phyloP scores from a whole-genome alignment of 164 flowering plant species.

The Stephania japonica region DNA sequence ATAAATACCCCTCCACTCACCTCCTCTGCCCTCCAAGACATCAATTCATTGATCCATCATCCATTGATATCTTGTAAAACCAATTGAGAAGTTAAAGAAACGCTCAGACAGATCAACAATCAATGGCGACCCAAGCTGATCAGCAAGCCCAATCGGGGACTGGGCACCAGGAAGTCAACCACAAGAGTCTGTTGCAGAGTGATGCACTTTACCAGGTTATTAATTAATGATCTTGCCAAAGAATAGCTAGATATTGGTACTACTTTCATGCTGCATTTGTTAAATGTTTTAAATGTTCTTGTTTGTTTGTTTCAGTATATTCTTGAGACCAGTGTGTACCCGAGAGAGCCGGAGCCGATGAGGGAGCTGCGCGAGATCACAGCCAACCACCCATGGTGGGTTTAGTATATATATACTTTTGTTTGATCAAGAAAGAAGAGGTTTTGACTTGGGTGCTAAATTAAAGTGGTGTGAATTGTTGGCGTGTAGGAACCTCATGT shows the following conservation, averaged over 20 bases:
- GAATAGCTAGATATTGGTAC: too few species aligned
- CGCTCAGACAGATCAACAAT: neutral
- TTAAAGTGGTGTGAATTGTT: too few species aligned
- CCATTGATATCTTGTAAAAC: neutral
- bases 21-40: neutral
- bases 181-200: slow-evolving; percentile 86
- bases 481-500: slow-evolving; percentile 52
- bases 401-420: neutral
- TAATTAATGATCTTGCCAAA: neutral
- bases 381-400: slow-evolving; percentile 65
- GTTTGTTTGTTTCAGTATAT: slow-evolving; percentile 35
- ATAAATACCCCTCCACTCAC: neutral
- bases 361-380: slow-evolving; percentile 65
- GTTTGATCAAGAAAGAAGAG: too few species aligned
- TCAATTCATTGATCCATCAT: neutral
- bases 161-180: slow-evolving; percentile 79
- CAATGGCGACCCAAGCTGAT: slow-evolving; percentile 18
- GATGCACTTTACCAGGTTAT: slow-evolving; percentile 82
- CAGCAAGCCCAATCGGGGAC: slow-evolving; percentile 7
- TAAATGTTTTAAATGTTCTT: neutral
- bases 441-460: too few species aligned
- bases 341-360: slow-evolving; percentile 53
- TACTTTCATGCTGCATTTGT: neutral
- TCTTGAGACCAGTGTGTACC: slow-evolving; percentile 69
- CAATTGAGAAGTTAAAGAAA: too few species aligned